Evolutionary conservation across 2,329 filamentous ascomycete species (phyloP).

Genomic region (Claviceps quebecensis): DNA sequence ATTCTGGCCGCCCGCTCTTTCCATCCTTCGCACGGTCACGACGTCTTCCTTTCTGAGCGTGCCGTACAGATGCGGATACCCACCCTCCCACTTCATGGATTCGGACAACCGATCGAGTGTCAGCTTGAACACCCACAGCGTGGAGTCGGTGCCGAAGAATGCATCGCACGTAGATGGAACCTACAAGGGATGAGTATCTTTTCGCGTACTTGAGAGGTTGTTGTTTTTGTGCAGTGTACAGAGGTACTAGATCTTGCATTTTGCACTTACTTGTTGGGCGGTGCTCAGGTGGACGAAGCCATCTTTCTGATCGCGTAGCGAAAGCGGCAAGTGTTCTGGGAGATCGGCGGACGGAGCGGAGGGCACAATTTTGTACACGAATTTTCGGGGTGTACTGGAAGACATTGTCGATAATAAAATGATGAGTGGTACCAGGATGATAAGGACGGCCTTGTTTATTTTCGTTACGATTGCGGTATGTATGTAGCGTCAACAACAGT

Average conservation of each 20-base stretch:
- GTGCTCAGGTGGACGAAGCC: conserved; percentile 50
- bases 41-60: conserved; percentile 41
- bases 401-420: conserved; percentile 1
- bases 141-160: conserved; percentile 26
- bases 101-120: conserved; percentile 30
- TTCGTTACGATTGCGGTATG: neutral
- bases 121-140: conserved; percentile 40
- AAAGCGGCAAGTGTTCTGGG: conserved; percentile 40
- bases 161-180: conserved; percentile 29
- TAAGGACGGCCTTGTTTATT: neutral
- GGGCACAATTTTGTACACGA: conserved; percentile 48
- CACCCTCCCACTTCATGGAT: conserved; percentile 40
- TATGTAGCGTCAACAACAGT: neutral
- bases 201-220: neutral
- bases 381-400: conserved; percentile 19
- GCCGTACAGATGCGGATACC: conserved; percentile 46
- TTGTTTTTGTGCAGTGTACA: neutral
- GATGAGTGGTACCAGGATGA: too few relatives aligned
- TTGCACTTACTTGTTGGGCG: conserved; percentile 31
- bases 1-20: conserved; percentile 25
- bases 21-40: conserved; percentile 30
- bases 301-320: conserved; percentile 43
- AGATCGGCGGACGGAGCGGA: conserved; percentile 36
- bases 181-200: conserved; percentile 13
- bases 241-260: neutral